These are phyloP conservation scores for Kuraishia ogatae DNA, from an alignment of 805 yeast species.

Conservation along the genomic window DNA sequence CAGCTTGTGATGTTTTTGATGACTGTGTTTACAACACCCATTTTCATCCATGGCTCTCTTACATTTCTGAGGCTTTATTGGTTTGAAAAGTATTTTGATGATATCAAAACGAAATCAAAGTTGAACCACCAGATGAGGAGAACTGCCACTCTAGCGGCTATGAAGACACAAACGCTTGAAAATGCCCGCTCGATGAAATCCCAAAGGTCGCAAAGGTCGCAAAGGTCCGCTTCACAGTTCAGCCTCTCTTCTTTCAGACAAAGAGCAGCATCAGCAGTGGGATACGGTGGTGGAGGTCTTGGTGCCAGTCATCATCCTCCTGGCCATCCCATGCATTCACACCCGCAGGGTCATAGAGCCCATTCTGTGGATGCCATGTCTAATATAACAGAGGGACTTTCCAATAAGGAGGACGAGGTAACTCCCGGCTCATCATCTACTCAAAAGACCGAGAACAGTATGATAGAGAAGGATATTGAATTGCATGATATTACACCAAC, in stretches of 20 bases:
- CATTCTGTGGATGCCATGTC: not conserved
- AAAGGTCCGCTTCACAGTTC: not conserved
- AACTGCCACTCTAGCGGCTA: constrained; percentile 59
- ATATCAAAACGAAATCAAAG: constrained; percentile 72
- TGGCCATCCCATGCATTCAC: not conserved
- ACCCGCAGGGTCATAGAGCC: not conserved
- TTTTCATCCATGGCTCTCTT: constrained; percentile 74
- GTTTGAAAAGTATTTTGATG: constrained; percentile 83
- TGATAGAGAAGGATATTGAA: not conserved
- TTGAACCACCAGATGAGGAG: constrained; percentile 76
- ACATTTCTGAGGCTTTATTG: constrained; percentile 76
- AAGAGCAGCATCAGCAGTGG: not conserved
- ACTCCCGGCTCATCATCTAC: constrained; percentile 1
- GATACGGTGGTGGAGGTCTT: not conserved
- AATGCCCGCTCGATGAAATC: constrained; percentile 1
- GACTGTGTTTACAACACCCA: constrained; percentile 72
- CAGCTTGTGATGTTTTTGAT: constrained; percentile 63
- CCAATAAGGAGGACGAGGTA: not conserved
- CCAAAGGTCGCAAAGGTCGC: not conserved
- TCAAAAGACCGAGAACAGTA: not conserved
- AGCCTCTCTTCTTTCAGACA: not conserved
- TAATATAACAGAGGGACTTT: not conserved
- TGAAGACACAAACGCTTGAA: constrained; percentile 20
- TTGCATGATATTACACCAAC: not conserved
- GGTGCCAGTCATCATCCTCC: not conserved